phyloP scores from a whole-genome alignment of 2,329 filamentous ascomycete species.

The Plenodomus lindquistii region DNA sequence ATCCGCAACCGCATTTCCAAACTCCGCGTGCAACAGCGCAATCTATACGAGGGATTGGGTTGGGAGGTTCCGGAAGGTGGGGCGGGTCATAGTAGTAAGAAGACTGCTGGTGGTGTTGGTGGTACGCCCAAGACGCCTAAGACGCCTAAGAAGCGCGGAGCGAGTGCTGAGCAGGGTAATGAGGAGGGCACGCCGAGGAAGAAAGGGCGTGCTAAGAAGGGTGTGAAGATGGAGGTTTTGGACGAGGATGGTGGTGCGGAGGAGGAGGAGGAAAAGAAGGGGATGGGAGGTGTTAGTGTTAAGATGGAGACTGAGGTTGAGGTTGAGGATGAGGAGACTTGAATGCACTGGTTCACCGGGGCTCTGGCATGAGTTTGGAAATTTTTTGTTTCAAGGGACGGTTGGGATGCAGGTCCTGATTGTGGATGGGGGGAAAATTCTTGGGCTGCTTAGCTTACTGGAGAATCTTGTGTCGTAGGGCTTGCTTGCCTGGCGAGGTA shows the following conservation, averaged over 20 bases:
- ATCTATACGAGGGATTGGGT: conserved; percentile 17
- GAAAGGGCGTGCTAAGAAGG: conserved; percentile 13
- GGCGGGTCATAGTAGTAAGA: conserved; percentile 4
- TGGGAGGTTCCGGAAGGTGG: conserved; percentile 15
- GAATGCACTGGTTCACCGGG: too few relatives aligned
- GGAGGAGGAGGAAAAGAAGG: not conserved
- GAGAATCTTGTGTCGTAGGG: too few relatives aligned
- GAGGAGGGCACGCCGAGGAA: conserved; percentile 10
- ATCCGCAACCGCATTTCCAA: conserved; percentile 21
- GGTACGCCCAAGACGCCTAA: conserved; percentile 9
- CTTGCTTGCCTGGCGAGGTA: too few relatives aligned
- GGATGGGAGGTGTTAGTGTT: conserved; percentile 2
- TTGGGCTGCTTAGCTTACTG: too few relatives aligned
- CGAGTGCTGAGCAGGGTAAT: not conserved
- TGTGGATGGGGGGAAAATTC: too few relatives aligned
- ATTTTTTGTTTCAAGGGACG: too few relatives aligned
- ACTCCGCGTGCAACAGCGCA: conserved; percentile 14
- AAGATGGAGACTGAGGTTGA: conserved; percentile 6
- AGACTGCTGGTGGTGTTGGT: not conserved
- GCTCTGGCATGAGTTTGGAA: not conserved
- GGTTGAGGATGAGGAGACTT: not conserved
- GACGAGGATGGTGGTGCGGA: conserved; percentile 1
- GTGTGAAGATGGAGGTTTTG: conserved; percentile 1
- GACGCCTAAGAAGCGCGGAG: not conserved
- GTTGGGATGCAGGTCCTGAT: too few relatives aligned